Conservation (phyloP, 2,329 filamentous ascomycete species). For the Fusarium torulosum region DNA sequence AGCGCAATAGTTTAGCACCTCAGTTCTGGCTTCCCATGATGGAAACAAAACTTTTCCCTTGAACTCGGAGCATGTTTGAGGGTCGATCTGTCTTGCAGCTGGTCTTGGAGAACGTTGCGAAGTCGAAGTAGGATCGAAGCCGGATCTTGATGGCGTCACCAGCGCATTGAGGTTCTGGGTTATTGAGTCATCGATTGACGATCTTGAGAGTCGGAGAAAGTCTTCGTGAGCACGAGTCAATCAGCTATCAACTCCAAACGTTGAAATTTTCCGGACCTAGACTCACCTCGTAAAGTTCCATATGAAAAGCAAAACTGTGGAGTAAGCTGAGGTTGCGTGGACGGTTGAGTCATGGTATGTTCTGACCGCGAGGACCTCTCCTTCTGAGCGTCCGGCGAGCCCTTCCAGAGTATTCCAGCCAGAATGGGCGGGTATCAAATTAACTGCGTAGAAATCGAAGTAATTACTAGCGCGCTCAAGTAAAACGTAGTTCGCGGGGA, state of each 20-base stretch:
- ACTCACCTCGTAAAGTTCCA: conserved; percentile 73
- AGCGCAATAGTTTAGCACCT: conserved; percentile 90
- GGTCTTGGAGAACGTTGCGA: conserved; percentile 69
- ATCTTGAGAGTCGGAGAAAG: conserved; percentile 88
- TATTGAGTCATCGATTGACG: conserved; percentile 92
- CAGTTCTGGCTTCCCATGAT: conserved; percentile 84
- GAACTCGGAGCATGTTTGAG: conserved; percentile 76
- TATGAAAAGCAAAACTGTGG: conserved; percentile 85
- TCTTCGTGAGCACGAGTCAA: conserved; percentile 66
- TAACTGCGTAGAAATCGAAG: neutral
- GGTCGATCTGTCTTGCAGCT: conserved; percentile 66
- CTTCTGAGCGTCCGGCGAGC: conserved; percentile 55
- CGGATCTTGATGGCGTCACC: conserved; percentile 75
- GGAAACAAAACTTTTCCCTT: conserved; percentile 85
- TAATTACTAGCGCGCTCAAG: conserved; percentile 16
- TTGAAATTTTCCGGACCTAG: neutral
- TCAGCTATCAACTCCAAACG: neutral
- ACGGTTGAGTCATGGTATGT: conserved; percentile 61
- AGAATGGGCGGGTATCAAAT: conserved; percentile 52
- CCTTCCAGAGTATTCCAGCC: conserved; percentile 65
- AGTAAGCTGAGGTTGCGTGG: conserved; percentile 67
- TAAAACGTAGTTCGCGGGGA: conserved; percentile 20
- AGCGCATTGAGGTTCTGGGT: conserved; percentile 93
- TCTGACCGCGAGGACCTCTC: conserved; percentile 47
- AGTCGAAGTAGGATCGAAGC: conserved; percentile 86